phyloP scores from a whole-genome alignment of 2,329 filamentous ascomycete species.

The Leptographium flavum region DNA sequence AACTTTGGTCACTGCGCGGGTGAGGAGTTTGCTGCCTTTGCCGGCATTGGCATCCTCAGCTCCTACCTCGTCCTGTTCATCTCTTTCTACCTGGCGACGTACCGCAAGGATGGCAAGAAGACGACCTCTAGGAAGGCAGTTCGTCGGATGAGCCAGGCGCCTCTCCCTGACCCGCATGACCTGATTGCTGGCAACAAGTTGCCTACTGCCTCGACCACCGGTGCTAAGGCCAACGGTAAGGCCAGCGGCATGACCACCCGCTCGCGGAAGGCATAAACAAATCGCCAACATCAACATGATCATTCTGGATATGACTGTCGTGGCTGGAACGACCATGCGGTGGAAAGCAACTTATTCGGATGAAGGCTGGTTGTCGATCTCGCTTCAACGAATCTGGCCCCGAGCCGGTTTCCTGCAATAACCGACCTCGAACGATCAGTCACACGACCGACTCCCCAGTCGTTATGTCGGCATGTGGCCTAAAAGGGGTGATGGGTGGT shows the following conservation, averaged over 20 bases:
- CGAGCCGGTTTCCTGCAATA: no score
- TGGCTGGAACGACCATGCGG: neutral
- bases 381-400: no score
- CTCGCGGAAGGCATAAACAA: slow-evolving; percentile 52
- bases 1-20: slow-evolving; percentile 79
- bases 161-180: slow-evolving; percentile 69
- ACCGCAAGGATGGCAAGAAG: slow-evolving; percentile 73
- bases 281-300: neutral
- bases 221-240: slow-evolving; percentile 40
- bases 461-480: no score
- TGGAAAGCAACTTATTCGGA: neutral
- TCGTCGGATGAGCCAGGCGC: slow-evolving; percentile 49
- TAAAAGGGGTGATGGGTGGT: neutral
- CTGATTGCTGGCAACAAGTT: slow-evolving; percentile 39
- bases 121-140: slow-evolving; percentile 67
- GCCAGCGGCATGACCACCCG: slow-evolving; percentile 34
- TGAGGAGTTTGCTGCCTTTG: slow-evolving; percentile 90
- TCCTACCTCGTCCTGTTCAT: slow-evolving; percentile 98
- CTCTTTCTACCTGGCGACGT: slow-evolving; percentile 95
- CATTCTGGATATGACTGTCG: neutral
- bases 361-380: neutral
- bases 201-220: slow-evolving; percentile 37
- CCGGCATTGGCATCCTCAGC: slow-evolving; percentile 81
- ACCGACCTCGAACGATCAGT: no score
- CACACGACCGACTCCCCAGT: no score